Evolutionary conservation across 352 stramenopile genomes (phyloP), one percentile per base, ranked within the genome.

Genomic region (Phytophthora cactorum): DNA sequence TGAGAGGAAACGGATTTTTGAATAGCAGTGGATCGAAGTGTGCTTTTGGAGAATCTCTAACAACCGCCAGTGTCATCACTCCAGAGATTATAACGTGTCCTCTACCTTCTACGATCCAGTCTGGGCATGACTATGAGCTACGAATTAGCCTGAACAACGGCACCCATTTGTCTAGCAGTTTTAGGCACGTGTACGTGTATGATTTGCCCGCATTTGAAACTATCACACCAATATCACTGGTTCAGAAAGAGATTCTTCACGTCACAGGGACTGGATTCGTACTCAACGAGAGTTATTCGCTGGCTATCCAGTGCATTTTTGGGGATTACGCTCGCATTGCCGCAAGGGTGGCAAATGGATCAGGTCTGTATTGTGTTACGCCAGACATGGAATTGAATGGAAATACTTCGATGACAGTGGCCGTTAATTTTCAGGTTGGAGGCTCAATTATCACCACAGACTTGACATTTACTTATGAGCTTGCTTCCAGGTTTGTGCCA

Each of bases 131-230:
- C 17, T 82, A 80, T 54, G 27, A 60, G 0, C 9, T 82, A 27
- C 57, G 46, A 0, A 17, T 84, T 25, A 84, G 74, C 41, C 39
- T 84, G 1, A 84, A 84, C 36, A 70, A 66, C 1, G 65, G 72
- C 1, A 46, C 34, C 1, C 71, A 84, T 45, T 63, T 69, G 10
- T 81, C 74, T 4, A 52, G 39, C 2, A 59, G 36, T 2, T 38
- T 32, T 11, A 25, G 32, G 8, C 51, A 57, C 1, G 39, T 63
- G 0, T 65, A 67, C 38, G 47, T 84, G 6, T 79, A 73, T 36
- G 46, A 59, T 0, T 25, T 68, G 2, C 77, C 77, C 29, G 68
- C 29, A 4, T 81, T 84, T 15, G 5, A 59, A 1, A 52, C 15
- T 2, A 45, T 76, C 5, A 44, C 11, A 4, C 45, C 41, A 5